Evolutionary conservation across 305 asterid genomes (phyloP), one percentile per base, ranked within the genome.

Genomic region (Ajuga reptans): DNA sequence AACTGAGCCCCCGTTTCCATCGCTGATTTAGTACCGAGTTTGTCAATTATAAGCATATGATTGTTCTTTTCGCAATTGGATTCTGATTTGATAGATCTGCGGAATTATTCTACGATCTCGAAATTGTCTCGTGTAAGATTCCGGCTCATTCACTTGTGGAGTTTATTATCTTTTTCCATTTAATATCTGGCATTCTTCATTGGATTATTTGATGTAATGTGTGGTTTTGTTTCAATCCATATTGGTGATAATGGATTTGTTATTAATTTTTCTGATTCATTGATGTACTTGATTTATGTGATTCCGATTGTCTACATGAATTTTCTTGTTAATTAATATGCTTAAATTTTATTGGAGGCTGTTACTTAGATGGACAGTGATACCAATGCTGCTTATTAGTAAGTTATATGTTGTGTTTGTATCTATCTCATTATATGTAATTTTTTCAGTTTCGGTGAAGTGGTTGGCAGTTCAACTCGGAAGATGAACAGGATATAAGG

Each of bases 11-110:
- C 71, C 82, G 64, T 73, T 73, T 78, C 78, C 72, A 56, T 58
- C 33, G 67, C 70, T n/a, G 62, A 58, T 71, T 36, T 50, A 41
- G 4, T 14, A 21, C 27, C 2, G 27, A 21, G 27, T 6, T 9
- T 39, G n/a, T 21, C 45, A 6, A 6, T 41, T 56, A 0, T 12
- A 17, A 36, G 14, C 46, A 0, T 43, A 9, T 5, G 47, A 17
- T 37, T 46, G 60, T 12, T 31, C 49, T 52, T 45, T 47, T 12
- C 0, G 39, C 50, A 34, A 66, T 72, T 67, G 36, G 57, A 68
- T 56, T 77, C 78, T 42, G 82, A 64, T 69, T 54, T 43, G 45
- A 37, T 55, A 65, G 82, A 78, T 78, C 78, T 64, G 43, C 75
- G 14, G 54, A 15, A 41, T 62, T 47, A 55, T 62, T 17, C 33